Conservation (phyloP, 108 stramenopile species). For the Fragilaria crotonensis region DNA sequence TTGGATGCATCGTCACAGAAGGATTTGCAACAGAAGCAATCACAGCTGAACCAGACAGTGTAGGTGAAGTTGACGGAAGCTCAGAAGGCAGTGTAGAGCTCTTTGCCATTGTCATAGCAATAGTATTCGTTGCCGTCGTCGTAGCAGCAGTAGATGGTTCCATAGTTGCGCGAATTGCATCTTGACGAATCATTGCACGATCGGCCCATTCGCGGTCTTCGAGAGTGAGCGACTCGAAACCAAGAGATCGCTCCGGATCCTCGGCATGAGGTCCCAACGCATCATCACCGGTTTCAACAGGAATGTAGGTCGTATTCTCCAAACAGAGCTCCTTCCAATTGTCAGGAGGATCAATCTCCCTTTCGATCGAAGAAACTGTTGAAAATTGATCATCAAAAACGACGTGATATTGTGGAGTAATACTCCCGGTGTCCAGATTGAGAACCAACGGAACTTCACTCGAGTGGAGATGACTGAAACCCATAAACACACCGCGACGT, state of each 20-base stretch:
- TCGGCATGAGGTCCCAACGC: background rate
- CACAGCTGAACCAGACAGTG: background rate
- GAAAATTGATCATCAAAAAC: conserved; percentile 38
- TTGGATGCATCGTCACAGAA: too few relatives aligned
- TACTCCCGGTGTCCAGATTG: conserved; percentile 19
- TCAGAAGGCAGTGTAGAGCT: background rate
- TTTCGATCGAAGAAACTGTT: conserved; percentile 13
- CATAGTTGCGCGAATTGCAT: background rate
- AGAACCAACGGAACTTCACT: conserved; percentile 21
- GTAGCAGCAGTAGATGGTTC: background rate
- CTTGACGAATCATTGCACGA: background rate
- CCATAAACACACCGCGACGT: conserved; percentile 10
- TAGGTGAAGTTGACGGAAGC: background rate
- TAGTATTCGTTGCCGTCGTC: background rate
- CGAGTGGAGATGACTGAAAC: conserved; percentile 14
- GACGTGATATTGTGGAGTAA: conserved; percentile 42
- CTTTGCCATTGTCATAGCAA: background rate
- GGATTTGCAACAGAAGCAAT: too few relatives aligned
- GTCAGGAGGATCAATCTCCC: background rate
- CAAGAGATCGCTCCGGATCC: background rate
- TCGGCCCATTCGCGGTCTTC: background rate
- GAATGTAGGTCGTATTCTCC: background rate
- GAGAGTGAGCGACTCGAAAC: too few relatives aligned
- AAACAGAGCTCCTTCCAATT: background rate
- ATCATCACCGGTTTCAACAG: background rate